phyloP scores from a whole-genome alignment of 2,329 filamentous ascomycete genomes.

The Ceratocystis albifundus region DNA sequence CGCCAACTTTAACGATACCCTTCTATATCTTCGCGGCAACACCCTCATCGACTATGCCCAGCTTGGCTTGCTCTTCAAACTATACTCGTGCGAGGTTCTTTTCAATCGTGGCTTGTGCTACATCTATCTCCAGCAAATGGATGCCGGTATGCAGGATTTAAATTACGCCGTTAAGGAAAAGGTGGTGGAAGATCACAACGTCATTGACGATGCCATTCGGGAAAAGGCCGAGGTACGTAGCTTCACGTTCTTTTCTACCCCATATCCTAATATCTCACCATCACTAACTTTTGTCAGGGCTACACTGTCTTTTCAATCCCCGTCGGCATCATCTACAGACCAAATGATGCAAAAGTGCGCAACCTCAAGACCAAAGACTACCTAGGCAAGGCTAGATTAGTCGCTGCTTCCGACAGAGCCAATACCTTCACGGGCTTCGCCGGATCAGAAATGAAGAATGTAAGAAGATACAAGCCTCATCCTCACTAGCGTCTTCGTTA shows the following conservation, averaged over 20 bases:
- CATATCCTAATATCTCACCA: slow-evolving; percentile 26
- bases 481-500: slow-evolving; percentile 8
- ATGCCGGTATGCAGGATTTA: slow-evolving; percentile 82
- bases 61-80: slow-evolving; percentile 84
- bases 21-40: slow-evolving; percentile 89
- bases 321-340: slow-evolving; percentile 86
- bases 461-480: slow-evolving; percentile 30
- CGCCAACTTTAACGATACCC: slow-evolving; percentile 96
- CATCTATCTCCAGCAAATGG: slow-evolving; percentile 87
- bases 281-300: slow-evolving; percentile 43
- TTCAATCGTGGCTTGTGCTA: slow-evolving; percentile 97
- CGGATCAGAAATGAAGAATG: slow-evolving; percentile 66
- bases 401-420: slow-evolving; percentile 70
- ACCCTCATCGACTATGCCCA: slow-evolving; percentile 97
- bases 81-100: slow-evolving; percentile 93
- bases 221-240: slow-evolving; percentile 72
- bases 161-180: slow-evolving; percentile 89
- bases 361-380: slow-evolving; percentile 98
- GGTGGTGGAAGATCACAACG: slow-evolving; percentile 88
- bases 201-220: slow-evolving; percentile 91
- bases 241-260: not conserved
- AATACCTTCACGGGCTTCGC: slow-evolving; percentile 76
- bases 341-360: slow-evolving; percentile 95
- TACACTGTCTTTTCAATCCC: slow-evolving; percentile 99
- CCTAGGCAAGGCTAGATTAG: slow-evolving; percentile 84